These are phyloP conservation scores for Oryza nivara DNA, from an alignment of 176 grass and related monocot species.

Conservation along the genomic window DNA sequence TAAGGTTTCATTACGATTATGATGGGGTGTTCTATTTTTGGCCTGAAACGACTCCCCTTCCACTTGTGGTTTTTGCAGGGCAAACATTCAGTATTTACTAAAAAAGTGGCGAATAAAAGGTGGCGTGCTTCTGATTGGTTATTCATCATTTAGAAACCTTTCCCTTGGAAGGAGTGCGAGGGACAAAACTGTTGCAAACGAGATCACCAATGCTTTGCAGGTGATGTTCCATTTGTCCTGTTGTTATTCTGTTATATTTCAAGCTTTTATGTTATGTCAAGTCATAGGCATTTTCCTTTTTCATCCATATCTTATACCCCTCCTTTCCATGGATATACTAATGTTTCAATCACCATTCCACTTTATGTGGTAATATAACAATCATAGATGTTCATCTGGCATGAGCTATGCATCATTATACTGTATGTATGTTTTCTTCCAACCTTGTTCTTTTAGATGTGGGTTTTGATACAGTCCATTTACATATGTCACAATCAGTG, in stretches of 20 bases:
- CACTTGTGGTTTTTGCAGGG: slow-evolving; percentile 49
- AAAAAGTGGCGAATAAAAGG: slow-evolving; percentile 85
- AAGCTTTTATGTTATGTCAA: slow-evolving; percentile 24
- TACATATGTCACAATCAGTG: slow-evolving; percentile 47
- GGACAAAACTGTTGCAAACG: slow-evolving; percentile 69
- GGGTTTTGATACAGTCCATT: slow-evolving; percentile 46
- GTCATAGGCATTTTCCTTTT: slow-evolving; percentile 10
- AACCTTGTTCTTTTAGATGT: slow-evolving; percentile 26
- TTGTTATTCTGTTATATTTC: slow-evolving; percentile 22
- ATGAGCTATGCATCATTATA: slow-evolving; percentile 3
- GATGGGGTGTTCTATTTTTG: slow-evolving; percentile 2
- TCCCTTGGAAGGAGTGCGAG: slow-evolving; percentile 78
- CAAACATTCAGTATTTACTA: slow-evolving; percentile 77
- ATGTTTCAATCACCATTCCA: slow-evolving; percentile 19
- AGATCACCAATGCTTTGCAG: slow-evolving; percentile 79
- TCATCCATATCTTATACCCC: neutral
- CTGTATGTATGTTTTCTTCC: neutral
- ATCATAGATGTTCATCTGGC: slow-evolving; percentile 10
- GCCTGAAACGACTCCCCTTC: slow-evolving; percentile 14
- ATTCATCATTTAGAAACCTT: slow-evolving; percentile 91
- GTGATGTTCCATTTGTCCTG: slow-evolving; percentile 42
- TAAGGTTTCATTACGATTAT: slow-evolving; percentile 28
- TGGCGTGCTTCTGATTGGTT: slow-evolving; percentile 92
- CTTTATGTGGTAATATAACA: slow-evolving; percentile 12
- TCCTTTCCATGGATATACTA: slow-evolving; percentile 10